Evolutionary conservation across 129 eudicot genomes (phyloP).

Genomic region (Artemisia annua): DNA sequence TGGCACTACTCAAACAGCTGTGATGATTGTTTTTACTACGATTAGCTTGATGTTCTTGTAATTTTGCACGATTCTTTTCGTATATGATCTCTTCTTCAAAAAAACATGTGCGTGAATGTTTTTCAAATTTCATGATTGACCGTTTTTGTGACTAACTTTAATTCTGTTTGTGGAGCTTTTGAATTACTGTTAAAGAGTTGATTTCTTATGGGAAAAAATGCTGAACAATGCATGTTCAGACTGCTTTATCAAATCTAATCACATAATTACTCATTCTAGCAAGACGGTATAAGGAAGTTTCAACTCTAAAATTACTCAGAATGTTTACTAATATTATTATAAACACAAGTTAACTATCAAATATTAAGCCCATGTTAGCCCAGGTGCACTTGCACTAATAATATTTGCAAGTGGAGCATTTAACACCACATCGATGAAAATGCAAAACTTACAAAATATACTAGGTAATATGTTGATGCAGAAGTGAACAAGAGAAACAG

Average conservation of each 20-base stretch:
- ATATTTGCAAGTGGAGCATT: conserved; percentile 31
- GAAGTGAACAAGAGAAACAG: neutral
- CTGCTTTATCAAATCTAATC: too few species aligned
- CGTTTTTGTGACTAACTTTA: too few species aligned
- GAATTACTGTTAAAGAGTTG: neutral
- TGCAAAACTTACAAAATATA: conserved; percentile 33
- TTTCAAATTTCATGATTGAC: neutral
- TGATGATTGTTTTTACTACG: conserved; percentile 6
- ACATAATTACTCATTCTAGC: too few species aligned
- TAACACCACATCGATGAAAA: conserved; percentile 18
- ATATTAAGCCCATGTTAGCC: too few species aligned
- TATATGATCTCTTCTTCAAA: too few species aligned
- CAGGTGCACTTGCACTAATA: too few species aligned
- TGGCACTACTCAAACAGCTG: neutral
- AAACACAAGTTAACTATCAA: too few species aligned
- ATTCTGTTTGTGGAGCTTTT: neutral
- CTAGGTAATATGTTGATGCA: neutral
- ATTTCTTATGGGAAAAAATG: too few species aligned
- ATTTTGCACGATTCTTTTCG: neutral
- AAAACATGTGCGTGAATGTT: neutral
- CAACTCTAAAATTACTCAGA: too few species aligned
- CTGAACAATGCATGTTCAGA: too few species aligned
- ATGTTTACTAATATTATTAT: too few species aligned
- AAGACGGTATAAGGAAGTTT: too few species aligned
- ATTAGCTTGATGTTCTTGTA: conserved; percentile 11